phyloP scores from a whole-genome alignment of 2,329 filamentous ascomycete genomes.

The Coleophoma cylindrospora region DNA sequence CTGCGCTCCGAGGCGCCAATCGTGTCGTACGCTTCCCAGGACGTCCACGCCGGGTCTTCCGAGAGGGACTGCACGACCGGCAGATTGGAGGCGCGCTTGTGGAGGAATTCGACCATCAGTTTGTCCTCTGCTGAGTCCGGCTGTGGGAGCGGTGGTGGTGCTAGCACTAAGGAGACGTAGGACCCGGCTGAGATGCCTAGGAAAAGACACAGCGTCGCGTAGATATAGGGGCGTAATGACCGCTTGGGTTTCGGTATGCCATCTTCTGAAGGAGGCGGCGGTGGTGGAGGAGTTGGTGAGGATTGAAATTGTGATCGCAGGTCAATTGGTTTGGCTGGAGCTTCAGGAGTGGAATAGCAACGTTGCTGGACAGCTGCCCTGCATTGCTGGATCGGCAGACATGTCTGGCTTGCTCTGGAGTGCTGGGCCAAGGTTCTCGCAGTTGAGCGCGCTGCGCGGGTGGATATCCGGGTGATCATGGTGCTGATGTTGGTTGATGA shows the following conservation, averaged over 20 bases:
- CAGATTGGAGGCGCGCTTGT: slow-evolving; percentile 36
- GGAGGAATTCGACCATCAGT: slow-evolving; percentile 34
- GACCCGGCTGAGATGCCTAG: slow-evolving; percentile 35
- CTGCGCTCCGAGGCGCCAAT: slow-evolving; percentile 9
- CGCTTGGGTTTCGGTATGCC: slow-evolving; percentile 11
- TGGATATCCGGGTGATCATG: background rate
- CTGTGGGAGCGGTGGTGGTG: slow-evolving; percentile 35
- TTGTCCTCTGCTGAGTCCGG: slow-evolving; percentile 36
- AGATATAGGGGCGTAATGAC: slow-evolving; percentile 24
- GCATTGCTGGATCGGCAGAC: background rate
- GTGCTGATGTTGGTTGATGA: background rate
- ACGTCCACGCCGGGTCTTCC: slow-evolving; percentile 34
- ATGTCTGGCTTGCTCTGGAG: too few species aligned
- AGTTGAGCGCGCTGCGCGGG: background rate
- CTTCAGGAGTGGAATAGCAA: background rate
- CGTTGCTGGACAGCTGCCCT: background rate
- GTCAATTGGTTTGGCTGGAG: background rate
- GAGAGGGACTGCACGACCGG: slow-evolving; percentile 42
- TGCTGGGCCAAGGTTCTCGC: background rate
- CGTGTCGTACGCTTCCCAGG: slow-evolving; percentile 37
- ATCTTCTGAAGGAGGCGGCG: background rate
- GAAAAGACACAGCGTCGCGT: slow-evolving; percentile 31
- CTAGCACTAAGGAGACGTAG: slow-evolving; percentile 32
- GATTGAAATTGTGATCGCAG: background rate
- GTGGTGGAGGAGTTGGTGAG: background rate